Base-by-base conservation (phyloP, 352 stramenopile genomes). In the Globisporangium paddicum region DNA sequence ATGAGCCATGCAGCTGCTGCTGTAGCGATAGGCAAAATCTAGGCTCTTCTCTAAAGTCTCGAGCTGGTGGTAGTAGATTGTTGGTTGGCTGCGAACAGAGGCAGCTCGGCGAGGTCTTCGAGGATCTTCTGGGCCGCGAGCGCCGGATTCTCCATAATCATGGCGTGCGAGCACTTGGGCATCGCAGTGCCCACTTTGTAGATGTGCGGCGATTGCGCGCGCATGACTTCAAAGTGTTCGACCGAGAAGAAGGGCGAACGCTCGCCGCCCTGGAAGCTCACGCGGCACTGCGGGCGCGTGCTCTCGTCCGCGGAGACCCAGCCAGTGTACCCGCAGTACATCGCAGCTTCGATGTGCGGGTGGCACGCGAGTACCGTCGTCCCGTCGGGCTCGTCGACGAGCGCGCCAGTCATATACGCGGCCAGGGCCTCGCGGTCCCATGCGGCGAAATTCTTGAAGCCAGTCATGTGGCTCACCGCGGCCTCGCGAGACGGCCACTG, bases 341-440 rank as follows among this genome's bases (percentile, higher is more conserved):
- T 50, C 37, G 69, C 66, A 3, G 69, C 69, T 60, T 80, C 72
- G 19, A 78, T 69, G 18, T 64, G 55, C 35, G 72, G 72, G 18
- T 71, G 61, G 38, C 72, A 80, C 16, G 72, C 67, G 38, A 80
- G 61, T 23, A 66, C 37, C 7, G 59, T 63, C 16, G 64, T 62
- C 10, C 67, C 62, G 23, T 66, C 67, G 10, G 35, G n/a, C 19
- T 68, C 57, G 23, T 79, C 61, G 1, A 79, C 55, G 2, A 82
- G 37, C 25, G 67, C 70, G 3, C 70, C 70, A 38, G 57, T 32
- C 13, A 72, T 2, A 42, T 77, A 82, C 13, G 59, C 60, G 10
- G 58, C 62, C 11, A 82, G 55, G 0, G 68, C 49, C 37, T 82
- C 72, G 5, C 66, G 68, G 47, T 82, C 60, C 72, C 72, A 82